phyloP scores from a whole-genome alignment of 2,329 filamentous ascomycete genomes.

The Fusarium incarnatum region DNA sequence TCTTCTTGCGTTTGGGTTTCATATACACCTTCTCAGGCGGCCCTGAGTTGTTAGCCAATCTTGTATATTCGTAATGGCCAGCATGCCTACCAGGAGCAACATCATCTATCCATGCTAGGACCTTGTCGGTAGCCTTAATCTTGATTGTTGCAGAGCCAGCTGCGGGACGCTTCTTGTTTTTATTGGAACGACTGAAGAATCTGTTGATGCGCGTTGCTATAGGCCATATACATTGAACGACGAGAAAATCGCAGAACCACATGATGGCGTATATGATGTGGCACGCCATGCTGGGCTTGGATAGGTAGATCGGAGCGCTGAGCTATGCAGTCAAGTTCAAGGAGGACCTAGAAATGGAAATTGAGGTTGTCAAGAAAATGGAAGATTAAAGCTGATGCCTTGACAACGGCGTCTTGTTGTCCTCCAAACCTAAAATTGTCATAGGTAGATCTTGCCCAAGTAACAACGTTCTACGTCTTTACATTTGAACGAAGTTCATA shows the following conservation, averaged over 20 bases:
- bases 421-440: not conserved
- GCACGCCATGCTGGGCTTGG: not conserved
- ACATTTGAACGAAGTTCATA: not conserved
- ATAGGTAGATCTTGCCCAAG: not conserved
- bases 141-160: not conserved
- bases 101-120: slow-evolving; percentile 1
- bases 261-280: not conserved
- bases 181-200: not conserved
- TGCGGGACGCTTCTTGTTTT: not conserved
- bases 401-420: not conserved
- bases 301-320: not conserved
- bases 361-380: not conserved
- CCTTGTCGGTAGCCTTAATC: not conserved
- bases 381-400: not conserved
- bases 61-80: too few species aligned
- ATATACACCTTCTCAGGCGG: not conserved
- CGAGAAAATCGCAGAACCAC: not conserved
- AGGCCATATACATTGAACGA: not conserved
- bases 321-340: not conserved
- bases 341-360: not conserved
- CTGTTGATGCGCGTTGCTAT: not conserved
- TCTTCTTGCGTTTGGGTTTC: not conserved
- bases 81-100: not conserved
- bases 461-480: not conserved
- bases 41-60: not conserved